Conservation (phyloP, 2,329 filamentous ascomycete genomes). For the Colletotrichum filicis region DNA sequence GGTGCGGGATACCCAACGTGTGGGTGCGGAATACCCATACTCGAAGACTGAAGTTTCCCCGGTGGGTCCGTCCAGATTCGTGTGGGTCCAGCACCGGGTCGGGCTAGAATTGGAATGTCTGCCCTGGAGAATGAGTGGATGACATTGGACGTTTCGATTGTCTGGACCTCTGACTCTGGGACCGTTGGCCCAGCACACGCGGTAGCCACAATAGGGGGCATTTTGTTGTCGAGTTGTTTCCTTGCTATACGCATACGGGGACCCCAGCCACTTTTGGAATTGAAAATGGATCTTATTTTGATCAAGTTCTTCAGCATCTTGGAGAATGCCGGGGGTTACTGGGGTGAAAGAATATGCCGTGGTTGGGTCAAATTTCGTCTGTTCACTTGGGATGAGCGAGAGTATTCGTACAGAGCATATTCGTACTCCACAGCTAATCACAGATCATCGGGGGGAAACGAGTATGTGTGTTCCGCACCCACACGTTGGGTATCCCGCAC, state of each 20-base stretch:
- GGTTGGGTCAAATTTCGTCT: slow-evolving; percentile 12
- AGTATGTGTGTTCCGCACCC: too few relatives aligned
- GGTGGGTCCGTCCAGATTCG: slow-evolving; percentile 6
- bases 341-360: neutral
- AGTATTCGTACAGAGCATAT: neutral
- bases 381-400: slow-evolving; percentile 24
- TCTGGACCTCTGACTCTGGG: neutral
- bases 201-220: slow-evolving; percentile 34
- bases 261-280: slow-evolving; percentile 25
- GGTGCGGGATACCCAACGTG: too few relatives aligned
- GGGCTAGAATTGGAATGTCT: neutral
- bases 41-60: slow-evolving; percentile 3
- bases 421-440: slow-evolving; percentile 23
- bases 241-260: slow-evolving; percentile 2
- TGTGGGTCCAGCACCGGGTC: slow-evolving; percentile 11
- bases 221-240: slow-evolving; percentile 1
- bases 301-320: slow-evolving; percentile 12
- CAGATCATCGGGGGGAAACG: slow-evolving; percentile 15
- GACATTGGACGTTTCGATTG: neutral
- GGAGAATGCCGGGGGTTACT: neutral
- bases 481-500: too few relatives aligned
- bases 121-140: neutral
- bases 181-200: neutral
- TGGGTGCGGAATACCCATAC: too few relatives aligned
- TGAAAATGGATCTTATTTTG: slow-evolving; percentile 22